These are phyloP conservation scores for Mycena venus DNA, from an alignment of 768 basidiomycete genomes.

Conservation along the genomic window DNA sequence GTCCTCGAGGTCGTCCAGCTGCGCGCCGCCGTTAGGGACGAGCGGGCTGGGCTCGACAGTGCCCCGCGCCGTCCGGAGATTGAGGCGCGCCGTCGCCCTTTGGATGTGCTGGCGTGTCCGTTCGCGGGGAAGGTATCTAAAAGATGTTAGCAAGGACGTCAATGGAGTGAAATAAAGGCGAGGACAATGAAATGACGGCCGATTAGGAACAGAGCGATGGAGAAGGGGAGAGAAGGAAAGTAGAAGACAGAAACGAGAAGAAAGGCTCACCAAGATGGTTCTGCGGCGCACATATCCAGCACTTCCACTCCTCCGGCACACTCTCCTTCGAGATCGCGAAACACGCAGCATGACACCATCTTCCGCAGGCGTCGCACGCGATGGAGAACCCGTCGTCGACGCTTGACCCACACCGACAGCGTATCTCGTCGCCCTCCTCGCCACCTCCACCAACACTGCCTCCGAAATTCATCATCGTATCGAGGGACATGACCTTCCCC, in stretches of 20 bases:
- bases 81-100: background rate
- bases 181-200: no score
- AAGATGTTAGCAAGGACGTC: background rate
- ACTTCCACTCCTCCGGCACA: conserved; percentile 85
- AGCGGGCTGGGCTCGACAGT: background rate
- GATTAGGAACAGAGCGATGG: no score
- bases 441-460: background rate
- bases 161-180: background rate
- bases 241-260: background rate
- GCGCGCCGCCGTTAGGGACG: no score
- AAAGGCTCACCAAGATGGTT: background rate
- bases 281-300: conserved; percentile 75
- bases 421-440: conserved; percentile 60
- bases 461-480: background rate
- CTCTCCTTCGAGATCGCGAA: conserved; percentile 56
- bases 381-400: conserved; percentile 89
- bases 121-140: background rate
- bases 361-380: conserved; percentile 82
- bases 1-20: background rate
- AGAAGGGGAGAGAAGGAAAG: no score
- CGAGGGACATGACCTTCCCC: no score
- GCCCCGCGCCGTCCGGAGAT: background rate
- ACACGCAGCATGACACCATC: conserved; percentile 90
- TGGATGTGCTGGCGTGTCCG: background rate
- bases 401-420: conserved; percentile 81